phyloP scores from a whole-genome alignment of 2,329 filamentous ascomycete genomes.

The Fusarium tanahbumbuense region DNA sequence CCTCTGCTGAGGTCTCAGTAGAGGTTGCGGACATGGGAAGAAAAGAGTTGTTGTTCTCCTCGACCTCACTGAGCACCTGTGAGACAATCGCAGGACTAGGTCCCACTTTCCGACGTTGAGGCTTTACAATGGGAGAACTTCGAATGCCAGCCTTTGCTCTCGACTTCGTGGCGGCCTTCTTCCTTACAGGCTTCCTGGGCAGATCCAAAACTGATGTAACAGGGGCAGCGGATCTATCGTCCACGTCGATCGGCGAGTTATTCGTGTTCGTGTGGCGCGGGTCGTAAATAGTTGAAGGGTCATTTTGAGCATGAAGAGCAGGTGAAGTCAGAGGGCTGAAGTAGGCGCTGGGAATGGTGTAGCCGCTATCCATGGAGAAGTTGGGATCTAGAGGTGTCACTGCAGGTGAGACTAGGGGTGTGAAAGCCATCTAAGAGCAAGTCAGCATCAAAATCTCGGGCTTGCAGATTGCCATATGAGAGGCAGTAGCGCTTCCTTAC shows the following conservation, averaged over 20 bases:
- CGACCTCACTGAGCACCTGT: constrained; percentile 66
- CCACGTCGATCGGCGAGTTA: constrained; percentile 70
- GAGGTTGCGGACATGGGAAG: constrained; percentile 54
- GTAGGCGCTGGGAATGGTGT: constrained; percentile 75
- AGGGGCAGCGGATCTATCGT: constrained; percentile 57
- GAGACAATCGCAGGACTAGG: constrained; percentile 67
- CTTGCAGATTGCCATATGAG: background rate
- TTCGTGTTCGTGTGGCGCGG: constrained; percentile 50
- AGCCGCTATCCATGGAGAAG: constrained; percentile 70
- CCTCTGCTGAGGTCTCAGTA: constrained; percentile 67
- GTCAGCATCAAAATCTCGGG: constrained; percentile 15
- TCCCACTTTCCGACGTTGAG: constrained; percentile 65
- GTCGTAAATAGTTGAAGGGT: constrained; percentile 37
- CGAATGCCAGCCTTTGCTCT: constrained; percentile 66
- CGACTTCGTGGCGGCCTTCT: constrained; percentile 64
- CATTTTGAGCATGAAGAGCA: constrained; percentile 71
- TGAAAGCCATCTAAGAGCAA: constrained; percentile 74
- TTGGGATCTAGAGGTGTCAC: constrained; percentile 82
- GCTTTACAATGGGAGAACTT: constrained; percentile 79
- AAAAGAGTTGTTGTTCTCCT: constrained; percentile 55
- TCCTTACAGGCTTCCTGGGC: constrained; percentile 62
- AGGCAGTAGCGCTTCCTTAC: constrained; percentile 53
- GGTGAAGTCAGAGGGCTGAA: constrained; percentile 88
- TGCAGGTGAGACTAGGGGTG: constrained; percentile 84
- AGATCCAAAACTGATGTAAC: constrained; percentile 58